Percentiles rank a stretch among this genome's conserved stretches.
Evolutionary conservation across 768 basidiomycete genomes (phyloP).

Genomic region (Auricularia heimuer): DNA sequence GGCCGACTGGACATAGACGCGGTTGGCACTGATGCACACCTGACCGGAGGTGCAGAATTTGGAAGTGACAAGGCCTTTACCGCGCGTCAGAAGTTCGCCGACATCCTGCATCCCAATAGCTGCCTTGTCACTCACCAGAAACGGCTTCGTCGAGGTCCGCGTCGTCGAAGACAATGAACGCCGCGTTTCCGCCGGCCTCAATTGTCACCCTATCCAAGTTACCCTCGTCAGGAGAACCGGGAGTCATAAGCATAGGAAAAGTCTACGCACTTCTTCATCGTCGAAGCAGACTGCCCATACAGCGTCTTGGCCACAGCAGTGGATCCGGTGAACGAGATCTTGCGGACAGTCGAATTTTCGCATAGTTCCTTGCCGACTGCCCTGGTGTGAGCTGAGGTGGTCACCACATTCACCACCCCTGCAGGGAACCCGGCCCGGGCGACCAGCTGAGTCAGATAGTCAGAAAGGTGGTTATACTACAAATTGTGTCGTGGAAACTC

Average conservation of each 20-base stretch:
- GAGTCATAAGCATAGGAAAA: too few species aligned
- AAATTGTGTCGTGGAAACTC: slow-evolving; percentile 5
- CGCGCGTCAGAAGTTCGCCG: too few species aligned
- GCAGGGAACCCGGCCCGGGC: slow-evolving; percentile 86
- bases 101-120: not conserved
- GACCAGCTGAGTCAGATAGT: slow-evolving; percentile 42
- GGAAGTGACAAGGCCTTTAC: slow-evolving; percentile 36
- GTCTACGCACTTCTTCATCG: slow-evolving; percentile 63
- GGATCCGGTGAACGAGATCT: slow-evolving; percentile 88
- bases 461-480: not conserved
- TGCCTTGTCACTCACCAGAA: not conserved
- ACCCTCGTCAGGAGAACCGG: too few species aligned
- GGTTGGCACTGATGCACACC: slow-evolving; percentile 81
- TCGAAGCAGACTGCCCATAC: slow-evolving; percentile 61
- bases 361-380: slow-evolving; percentile 95
- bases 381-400: slow-evolving; percentile 71
- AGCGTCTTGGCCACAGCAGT: slow-evolving; percentile 71
- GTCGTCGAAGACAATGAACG: slow-evolving; percentile 96
- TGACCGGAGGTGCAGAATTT: slow-evolving; percentile 80
- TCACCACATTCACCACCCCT: slow-evolving; percentile 91
- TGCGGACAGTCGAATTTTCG: slow-evolving; percentile 75
- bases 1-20: slow-evolving; percentile 85
- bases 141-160: slow-evolving; percentile 91
- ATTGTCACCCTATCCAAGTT: slow-evolving; percentile 43
- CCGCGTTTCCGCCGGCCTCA: slow-evolving; percentile 90